Conservation (phyloP, 1,139 yeast genomes). For the Debaryomycetaceae sp. region DNA sequence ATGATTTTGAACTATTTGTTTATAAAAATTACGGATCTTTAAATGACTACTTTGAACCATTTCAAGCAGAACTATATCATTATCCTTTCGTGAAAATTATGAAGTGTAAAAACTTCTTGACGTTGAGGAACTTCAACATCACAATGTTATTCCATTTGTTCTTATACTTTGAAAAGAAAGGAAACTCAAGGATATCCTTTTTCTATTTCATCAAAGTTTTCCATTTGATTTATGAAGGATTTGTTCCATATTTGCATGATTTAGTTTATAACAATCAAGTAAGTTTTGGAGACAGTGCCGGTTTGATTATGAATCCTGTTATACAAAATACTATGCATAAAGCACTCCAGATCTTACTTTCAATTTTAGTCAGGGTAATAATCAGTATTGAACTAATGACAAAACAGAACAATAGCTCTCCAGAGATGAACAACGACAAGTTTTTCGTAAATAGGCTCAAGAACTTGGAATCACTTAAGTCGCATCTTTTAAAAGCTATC, state of each 20-base stretch:
- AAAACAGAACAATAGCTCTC: slow-evolving; percentile 13
- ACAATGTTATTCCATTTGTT: slow-evolving; percentile 28
- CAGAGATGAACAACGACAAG: slow-evolving; percentile 12
- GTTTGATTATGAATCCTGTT: slow-evolving; percentile 35
- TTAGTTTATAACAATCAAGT: slow-evolving; percentile 25
- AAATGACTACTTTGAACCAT: slow-evolving; percentile 23
- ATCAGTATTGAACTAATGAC: slow-evolving; percentile 20
- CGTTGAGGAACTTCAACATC: slow-evolving; percentile 25
- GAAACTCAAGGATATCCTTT: slow-evolving; percentile 19
- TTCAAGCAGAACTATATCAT: slow-evolving; percentile 16
- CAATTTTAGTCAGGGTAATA: slow-evolving; percentile 25
- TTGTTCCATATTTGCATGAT: slow-evolving; percentile 27
- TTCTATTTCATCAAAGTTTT: slow-evolving; percentile 29
- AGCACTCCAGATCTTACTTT: slow-evolving; percentile 21
- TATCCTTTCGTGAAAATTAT: slow-evolving; percentile 31
- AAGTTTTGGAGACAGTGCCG: slow-evolving; percentile 36
- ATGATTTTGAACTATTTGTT: slow-evolving; percentile 29
- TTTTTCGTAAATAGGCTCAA: slow-evolving; percentile 16
- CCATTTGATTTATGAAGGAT: slow-evolving; percentile 20
- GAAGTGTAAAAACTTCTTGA: slow-evolving; percentile 30
- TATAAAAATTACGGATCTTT: slow-evolving; percentile 20
- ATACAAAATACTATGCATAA: slow-evolving; percentile 32
- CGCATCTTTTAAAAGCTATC: slow-evolving; percentile 7
- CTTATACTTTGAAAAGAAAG: slow-evolving; percentile 27
- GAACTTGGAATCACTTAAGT: slow-evolving; percentile 9